Conservation (phyloP, 2,329 filamentous ascomycete genomes). For the Neofusicoccum kwambonambiense region DNA sequence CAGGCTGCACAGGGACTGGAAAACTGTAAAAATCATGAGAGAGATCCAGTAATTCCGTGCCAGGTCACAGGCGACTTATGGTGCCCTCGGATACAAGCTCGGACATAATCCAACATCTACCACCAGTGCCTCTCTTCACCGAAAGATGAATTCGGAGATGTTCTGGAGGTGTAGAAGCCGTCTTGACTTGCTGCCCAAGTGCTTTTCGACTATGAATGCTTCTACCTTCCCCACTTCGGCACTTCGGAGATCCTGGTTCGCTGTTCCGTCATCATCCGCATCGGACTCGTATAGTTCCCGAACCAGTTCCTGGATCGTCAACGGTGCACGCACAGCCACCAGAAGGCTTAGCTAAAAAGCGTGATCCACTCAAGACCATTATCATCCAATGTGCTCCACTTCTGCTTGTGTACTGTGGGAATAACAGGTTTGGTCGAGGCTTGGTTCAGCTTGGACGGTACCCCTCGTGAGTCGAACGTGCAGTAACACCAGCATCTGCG, state of each 20-base stretch:
- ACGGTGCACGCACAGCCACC: not conserved
- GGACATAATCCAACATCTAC: too few species aligned
- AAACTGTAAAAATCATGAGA: too few species aligned
- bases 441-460: not conserved
- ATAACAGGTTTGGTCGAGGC: not conserved
- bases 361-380: not conserved
- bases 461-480: not conserved
- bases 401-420: not conserved
- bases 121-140: too few species aligned
- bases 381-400: not conserved
- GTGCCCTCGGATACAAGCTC: too few species aligned
- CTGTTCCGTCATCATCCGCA: not conserved
- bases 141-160: not conserved
- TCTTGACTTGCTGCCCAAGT: not conserved
- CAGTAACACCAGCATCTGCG: not conserved
- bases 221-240: not conserved
- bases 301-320: not conserved
- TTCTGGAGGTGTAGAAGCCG: not conserved
- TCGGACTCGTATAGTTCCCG: not conserved
- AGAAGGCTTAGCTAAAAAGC: not conserved
- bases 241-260: not conserved
- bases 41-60: too few species aligned
- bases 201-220: not conserved
- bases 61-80: too few species aligned
- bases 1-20: too few species aligned